Evolutionary conservation across 2,329 filamentous ascomycete genomes (phyloP), one percentile per base, ranked within the genome.

Genomic region (Cladorrhinum sp.): DNA sequence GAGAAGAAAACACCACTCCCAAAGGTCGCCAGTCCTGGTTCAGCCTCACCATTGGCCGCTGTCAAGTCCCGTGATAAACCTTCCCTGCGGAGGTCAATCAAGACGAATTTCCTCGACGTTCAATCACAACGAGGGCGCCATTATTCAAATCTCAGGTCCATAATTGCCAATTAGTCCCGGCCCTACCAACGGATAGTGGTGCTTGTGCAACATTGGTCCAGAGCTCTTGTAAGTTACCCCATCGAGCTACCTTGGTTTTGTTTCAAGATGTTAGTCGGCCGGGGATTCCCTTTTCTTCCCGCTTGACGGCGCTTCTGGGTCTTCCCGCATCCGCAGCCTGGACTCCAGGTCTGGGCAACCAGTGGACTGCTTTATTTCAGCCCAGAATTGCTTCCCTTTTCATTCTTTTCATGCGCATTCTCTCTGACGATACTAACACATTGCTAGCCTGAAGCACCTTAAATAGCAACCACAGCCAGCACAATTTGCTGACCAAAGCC

Each of bases 21-120:
- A 67, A 68, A 78, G 73, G 73, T 76, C 75, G 70, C 70, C 69
- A 79, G 69, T 75, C 67, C 74, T 71, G 62, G 63, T 69, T 79
- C 72, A 71, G 65, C 67, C 57, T 73, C 73, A 73, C 69, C 69
- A 84, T 84, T 84, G 81, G 81, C 68, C 72, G 65, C 71, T 61
- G 48, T 62, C 67, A 66, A 63, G 75, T 83, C 82, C 83, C 80
- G 80, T 84, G 82, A 84, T 81, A 73, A 63, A 67, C 62, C 60
- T 67, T 64, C 61, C 66, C 78, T 79, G 78, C 78, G 77, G 77
- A 78, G 67, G 65, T 68, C 69, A 71, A 73, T 75, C 71, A 68
- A 68, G 66, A 65, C 67, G 57, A 65, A 66, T 66, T 57, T 68
- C 62, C 57, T 57, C 57, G 64, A 62, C 65, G 69, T 62, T 73